Evolutionary conservation across 495 filamentous ascomycete species (phyloP), one percentile per base, ranked within the genome.

Genomic region (Penicillium parvum): DNA sequence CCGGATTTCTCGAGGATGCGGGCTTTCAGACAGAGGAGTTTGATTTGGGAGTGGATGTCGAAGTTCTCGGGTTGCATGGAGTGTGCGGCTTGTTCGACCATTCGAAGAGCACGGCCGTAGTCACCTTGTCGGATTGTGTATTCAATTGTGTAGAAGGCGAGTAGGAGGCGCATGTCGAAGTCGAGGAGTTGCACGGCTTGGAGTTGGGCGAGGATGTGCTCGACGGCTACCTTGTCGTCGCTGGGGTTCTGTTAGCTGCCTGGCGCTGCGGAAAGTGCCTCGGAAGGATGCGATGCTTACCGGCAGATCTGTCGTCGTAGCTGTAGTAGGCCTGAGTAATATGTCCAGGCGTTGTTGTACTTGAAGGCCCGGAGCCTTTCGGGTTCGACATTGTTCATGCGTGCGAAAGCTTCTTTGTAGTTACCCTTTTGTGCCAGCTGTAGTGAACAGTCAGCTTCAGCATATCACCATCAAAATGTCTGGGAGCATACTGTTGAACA

Each of bases 291-390:
- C 14, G 12, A 37, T 30, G 26, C 57, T 46, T 47, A 83, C 81
- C 69, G 66, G 49, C 85, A 82, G 6, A 95, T 74, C 53, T 83
- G 79, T 39, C 78, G 73, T 53, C 75, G 78, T 7, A 94, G 65
- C 55, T 85, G 83, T 7, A 95, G 65, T 7, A 94, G 63, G 1
- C 82, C 85, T 3, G 81, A 76, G 58, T 84, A 89, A 21, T 78
- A 77, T 10, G 77, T 72, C 84, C 89, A 90, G 57, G 85, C 79
- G 61, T 95, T 89, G 52, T 83, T 81, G 10, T 83, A 72, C 59
- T 86, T 92, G 41, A 90, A 74, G 4, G 85, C 81, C 9, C 83
- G 79, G n/a, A 89, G 69, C 16, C 72, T 74, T 53, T 86, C 79
- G 10, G 69, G 68, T 33, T 83, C 73, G 32, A 90, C 64, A n/a